Percentiles rank a stretch among this genome's conserved stretches.
Conservation (phyloP, 441 rosid species). For the Erodium moschatum region DNA sequence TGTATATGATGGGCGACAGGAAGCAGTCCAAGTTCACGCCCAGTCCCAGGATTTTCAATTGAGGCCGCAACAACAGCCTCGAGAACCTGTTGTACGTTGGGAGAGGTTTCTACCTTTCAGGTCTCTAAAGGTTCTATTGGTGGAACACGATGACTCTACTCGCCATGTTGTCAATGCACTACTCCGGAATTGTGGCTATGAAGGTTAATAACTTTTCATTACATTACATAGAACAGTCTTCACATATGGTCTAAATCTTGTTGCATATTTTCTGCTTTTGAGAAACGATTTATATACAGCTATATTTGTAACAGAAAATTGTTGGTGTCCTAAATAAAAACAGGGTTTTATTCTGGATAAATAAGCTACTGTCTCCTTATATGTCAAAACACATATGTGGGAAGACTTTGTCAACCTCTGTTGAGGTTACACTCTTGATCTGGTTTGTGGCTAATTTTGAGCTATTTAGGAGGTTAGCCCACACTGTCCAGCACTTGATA, state of each 20-base stretch:
- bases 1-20: slow-evolving; percentile 32
- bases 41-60: slow-evolving; percentile 24
- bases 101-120: slow-evolving; percentile 58
- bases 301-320: neutral
- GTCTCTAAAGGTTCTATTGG: slow-evolving; percentile 72
- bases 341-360: neutral
- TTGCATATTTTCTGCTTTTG: neutral
- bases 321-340: neutral
- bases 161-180: slow-evolving; percentile 70
- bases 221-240: neutral
- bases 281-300: neutral
- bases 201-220: slow-evolving; percentile 40
- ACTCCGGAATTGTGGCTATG: slow-evolving; percentile 71
- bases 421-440: neutral
- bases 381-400: neutral
- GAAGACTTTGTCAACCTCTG: neutral
- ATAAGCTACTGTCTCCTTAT: neutral
- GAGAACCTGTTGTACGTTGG: slow-evolving; percentile 42
- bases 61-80: slow-evolving; percentile 35
- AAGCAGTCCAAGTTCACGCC: slow-evolving; percentile 24
- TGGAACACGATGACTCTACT: slow-evolving; percentile 72
- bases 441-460: neutral
- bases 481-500: neutral
- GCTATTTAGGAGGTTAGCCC: neutral
- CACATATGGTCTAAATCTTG: neutral